A percentile compares a stretch with the other conserved stretches of the same genome.
Evolutionary conservation across 1,284 basidiomycete genomes (phyloP).

Genomic region (Ceratobasidium sp.): DNA sequence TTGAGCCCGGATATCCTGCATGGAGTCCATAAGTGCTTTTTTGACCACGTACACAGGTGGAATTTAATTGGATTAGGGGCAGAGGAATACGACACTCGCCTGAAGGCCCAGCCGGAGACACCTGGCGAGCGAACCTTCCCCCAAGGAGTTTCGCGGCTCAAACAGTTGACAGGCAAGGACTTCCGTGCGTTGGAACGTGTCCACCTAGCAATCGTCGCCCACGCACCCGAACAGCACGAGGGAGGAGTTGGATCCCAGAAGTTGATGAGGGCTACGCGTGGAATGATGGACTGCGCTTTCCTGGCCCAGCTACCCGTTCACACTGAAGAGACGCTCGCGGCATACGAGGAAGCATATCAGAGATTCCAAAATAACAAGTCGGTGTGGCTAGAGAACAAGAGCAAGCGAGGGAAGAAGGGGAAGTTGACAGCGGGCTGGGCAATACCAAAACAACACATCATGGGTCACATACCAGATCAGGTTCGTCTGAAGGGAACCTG

Average conservation of each 20-base stretch:
- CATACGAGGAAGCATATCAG: background rate
- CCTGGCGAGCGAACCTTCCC: conserved; percentile 3
- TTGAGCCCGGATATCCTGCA: conserved; percentile 22
- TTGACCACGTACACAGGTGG: conserved; percentile 21
- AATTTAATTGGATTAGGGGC: conserved; percentile 7
- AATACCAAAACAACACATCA: conserved; percentile 6
- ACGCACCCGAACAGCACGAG: background rate
- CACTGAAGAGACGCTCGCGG: background rate
- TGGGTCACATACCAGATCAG: background rate
- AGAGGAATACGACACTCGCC: conserved; percentile 2
- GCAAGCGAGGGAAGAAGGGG: conserved; percentile 7
- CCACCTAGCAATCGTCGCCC: background rate
- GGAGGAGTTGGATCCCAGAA: background rate
- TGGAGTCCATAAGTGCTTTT: conserved; percentile 33
- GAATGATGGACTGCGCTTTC: conserved; percentile 6
- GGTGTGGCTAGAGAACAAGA: conserved; percentile 12
- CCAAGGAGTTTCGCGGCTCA: conserved; percentile 11
- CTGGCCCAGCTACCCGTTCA: background rate
- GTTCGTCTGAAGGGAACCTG: background rate
- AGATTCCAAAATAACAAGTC: background rate
- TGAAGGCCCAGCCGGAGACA: background rate
- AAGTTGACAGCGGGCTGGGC: background rate
- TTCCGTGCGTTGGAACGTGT: background rate
- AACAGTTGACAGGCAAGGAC: conserved; percentile 11
- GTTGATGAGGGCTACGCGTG: background rate